phyloP scores from a whole-genome alignment of 2,329 filamentous ascomycete genomes.

The Myriangium duriaei region DNA sequence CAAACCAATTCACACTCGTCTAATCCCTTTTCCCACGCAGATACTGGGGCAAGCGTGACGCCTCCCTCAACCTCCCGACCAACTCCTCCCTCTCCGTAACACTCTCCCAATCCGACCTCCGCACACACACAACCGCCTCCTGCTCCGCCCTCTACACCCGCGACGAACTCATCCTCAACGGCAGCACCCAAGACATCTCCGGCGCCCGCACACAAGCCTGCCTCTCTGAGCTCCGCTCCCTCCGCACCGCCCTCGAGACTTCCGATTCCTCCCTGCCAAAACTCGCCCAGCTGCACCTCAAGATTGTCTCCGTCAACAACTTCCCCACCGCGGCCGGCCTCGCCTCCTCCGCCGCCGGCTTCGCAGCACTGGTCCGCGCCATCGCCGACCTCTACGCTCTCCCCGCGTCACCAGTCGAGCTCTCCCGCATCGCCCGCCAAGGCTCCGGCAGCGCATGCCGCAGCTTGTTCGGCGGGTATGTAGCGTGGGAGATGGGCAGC shows the following conservation, averaged over 20 bases:
- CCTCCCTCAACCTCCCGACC: conserved; percentile 88
- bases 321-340: conserved; percentile 95
- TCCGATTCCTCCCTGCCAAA: conserved; percentile 64
- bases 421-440: conserved; percentile 81
- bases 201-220: conserved; percentile 89
- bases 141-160: conserved; percentile 61
- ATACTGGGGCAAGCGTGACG: conserved; percentile 96
- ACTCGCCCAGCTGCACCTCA: conserved; percentile 63
- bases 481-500: conserved; percentile 78
- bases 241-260: conserved; percentile 64
- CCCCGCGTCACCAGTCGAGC: conserved; percentile 64
- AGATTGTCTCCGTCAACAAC: conserved; percentile 93
- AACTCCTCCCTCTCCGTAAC: conserved; percentile 97
- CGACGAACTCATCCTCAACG: conserved; percentile 75
- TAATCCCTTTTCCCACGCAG: conserved; percentile 24
- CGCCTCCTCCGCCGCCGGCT: conserved; percentile 51
- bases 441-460: conserved; percentile 92
- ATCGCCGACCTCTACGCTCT: conserved; percentile 88
- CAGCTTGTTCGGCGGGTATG: conserved; percentile 87
- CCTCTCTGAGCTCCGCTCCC: conserved; percentile 69
- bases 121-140: conserved; percentile 89
- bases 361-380: conserved; percentile 59
- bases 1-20: too few relatives aligned
- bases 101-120: conserved; percentile 83
- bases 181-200: conserved; percentile 67